Evolutionary conservation across 371 early-diverging fungal species (phyloP), one percentile per base, ranked within the genome.

Genomic region (Basidiobolus meristosporus): DNA sequence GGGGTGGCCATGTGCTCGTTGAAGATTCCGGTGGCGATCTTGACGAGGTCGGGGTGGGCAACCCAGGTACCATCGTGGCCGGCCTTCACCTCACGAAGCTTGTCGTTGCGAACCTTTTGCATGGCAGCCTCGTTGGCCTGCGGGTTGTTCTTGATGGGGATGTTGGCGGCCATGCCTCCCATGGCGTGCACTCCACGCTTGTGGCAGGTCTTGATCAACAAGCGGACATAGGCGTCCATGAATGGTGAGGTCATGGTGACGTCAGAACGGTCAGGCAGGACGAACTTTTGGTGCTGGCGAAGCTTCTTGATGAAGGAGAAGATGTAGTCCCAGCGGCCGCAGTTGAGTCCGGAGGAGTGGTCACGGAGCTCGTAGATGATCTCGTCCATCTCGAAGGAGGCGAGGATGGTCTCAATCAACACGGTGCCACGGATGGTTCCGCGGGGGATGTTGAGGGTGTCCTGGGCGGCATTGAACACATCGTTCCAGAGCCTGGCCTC

Each of bases 81-180:
- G 28, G 90, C 90, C 42, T 58, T 70, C 33, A 89, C 95, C 57
- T 93, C 95, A 50, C 95, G 78, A 38, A 75, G 56, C 68, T 93
- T 93, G 59, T 93, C 95, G 34, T 73, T 75, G 48, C 75, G 70
- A 29, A 93, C 95, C 70, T 92, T 91, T 54, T 66, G 69, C 71
- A 93, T 75, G 33, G 95, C 91, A 7, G 77, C 73, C 43, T 78
- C 65, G 65, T 93, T 93, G 37, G 85, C 89, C 36, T 65, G 54
- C 28, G 62, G 51, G 56, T 93, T 70, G 63, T 78, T 73, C 70
- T 88, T 89, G 75, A 92, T 90, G 33, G 95, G 95, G 51, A 93
- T 93, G 58, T 90, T 90, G 26, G 95, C 95, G 31, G 95, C 92
- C 95, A 92, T 93, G 31, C 95, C 95, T 40, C 95, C 95, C 91